phyloP scores from a whole-genome alignment of 2,329 filamentous ascomycete species.

The Pyricularia pennisetigena region DNA sequence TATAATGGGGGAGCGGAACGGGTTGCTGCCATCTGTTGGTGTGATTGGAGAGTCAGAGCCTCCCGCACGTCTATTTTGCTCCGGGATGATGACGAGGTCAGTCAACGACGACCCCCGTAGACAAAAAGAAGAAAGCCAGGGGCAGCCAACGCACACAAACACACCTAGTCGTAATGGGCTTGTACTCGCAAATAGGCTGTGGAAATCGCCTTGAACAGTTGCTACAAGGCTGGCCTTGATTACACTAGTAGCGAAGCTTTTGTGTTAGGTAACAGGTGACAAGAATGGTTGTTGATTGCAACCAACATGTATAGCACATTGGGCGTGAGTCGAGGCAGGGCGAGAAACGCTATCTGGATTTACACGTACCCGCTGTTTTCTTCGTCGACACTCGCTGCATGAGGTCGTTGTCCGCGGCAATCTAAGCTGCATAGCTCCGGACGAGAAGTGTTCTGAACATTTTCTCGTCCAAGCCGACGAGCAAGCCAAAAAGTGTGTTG shows the following conservation, averaged over 20 bases:
- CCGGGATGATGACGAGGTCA: neutral
- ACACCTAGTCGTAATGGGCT: slow-evolving; percentile 14
- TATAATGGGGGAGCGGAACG: neutral
- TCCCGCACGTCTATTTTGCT: neutral
- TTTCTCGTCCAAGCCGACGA: slow-evolving; percentile 6
- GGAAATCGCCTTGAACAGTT: slow-evolving; percentile 44
- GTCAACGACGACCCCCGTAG: neutral
- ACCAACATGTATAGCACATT: neutral
- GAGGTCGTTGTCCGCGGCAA: slow-evolving; percentile 23
- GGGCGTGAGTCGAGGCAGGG: neutral
- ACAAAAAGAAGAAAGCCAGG: neutral
- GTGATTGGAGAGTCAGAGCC: neutral
- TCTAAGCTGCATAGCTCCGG: slow-evolving; percentile 20
- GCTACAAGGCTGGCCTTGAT: slow-evolving; percentile 42
- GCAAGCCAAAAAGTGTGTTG: neutral
- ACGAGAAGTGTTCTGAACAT: slow-evolving; percentile 8
- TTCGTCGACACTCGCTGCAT: slow-evolving; percentile 35
- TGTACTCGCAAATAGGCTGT: slow-evolving; percentile 39
- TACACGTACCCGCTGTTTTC: slow-evolving; percentile 34
- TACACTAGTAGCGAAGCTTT: slow-evolving; percentile 29
- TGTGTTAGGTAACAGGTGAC: neutral
- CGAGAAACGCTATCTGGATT: neutral
- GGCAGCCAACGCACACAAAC: neutral
- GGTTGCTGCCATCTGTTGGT: neutral
- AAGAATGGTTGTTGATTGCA: neutral